phyloP scores from a whole-genome alignment of 345 rosid genomes.

The Hirschfeldia incana region DNA sequence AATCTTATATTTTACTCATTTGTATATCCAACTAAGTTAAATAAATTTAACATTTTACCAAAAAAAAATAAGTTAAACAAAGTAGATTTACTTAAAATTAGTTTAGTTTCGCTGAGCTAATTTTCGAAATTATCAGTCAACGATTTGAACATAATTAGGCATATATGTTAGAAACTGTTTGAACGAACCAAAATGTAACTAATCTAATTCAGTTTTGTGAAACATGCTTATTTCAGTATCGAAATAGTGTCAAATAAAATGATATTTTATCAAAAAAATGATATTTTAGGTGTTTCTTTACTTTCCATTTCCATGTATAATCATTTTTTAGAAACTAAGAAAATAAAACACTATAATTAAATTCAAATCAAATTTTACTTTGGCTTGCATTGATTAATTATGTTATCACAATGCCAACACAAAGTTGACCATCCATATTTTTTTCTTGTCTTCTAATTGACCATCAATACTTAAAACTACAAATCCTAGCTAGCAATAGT shows the following conservation, averaged over 20 bases:
- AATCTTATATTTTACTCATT: background rate
- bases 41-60: background rate
- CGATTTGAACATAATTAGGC: background rate
- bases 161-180: background rate
- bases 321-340: background rate
- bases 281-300: background rate
- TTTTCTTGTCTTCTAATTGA: background rate
- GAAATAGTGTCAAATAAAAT: background rate
- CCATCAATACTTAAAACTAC: background rate
- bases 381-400: background rate
- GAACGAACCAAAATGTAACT: background rate
- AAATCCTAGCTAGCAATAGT: background rate
- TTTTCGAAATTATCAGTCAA: background rate
- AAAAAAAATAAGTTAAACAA: background rate
- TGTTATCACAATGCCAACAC: background rate
- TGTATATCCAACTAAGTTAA: background rate
- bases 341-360: background rate
- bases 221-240: background rate
- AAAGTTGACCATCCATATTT: background rate
- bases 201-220: background rate
- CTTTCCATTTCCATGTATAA: background rate
- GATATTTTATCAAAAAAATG: background rate
- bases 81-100: background rate
- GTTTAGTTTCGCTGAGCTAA: background rate
- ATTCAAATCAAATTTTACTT: background rate